Base-by-base conservation (phyloP, 345 rosid species). In the Streptanthus diversifolius region DNA sequence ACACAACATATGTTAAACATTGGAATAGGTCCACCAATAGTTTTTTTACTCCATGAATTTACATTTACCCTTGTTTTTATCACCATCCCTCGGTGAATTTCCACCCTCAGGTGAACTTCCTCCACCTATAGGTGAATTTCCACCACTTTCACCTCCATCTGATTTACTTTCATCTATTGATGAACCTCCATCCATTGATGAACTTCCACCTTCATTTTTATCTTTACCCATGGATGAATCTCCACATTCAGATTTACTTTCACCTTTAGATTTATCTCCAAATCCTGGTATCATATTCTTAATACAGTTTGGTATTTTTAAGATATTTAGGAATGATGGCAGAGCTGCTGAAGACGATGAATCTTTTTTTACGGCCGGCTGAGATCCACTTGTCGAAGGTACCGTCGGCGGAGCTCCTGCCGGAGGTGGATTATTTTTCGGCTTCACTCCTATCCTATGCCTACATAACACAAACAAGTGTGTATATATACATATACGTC, bases 401-500 rank as follows among this genome's bases (percentile, higher is more conserved):
- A n/a, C 33, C 33, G 21, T 59, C 14, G 78, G 78, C 0, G 73
- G 78, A 47, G 65, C 19, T 39, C 73, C 78, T 49, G 1, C 0
- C 0, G 74, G 74, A 21, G 63, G 56, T 61, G 79, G 79, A 60
- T 67, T 67, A 8, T 67, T 1, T n/a, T 15, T 19, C 9, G 69
- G 24, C 33, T 43, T 61, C 41, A 52, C 41, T 60, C 79, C 79
- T 57, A 61, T 13, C 58, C 41, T 61, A 33, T 21, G 25, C 63
- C 79, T 75, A 61, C 41, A 75, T 52, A 49, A 52, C 49, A 52
- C 69, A 56, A 19, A 68, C 37, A 39, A 27, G 33, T 39, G 27
- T 59, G 22, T 5, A 43, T 53, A 27, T 47, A 19, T 36, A 33
- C 48, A 7, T 49, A 22, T 49, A 22, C 55, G 18, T 72, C 1